phyloP scores from a whole-genome alignment of 257 asterid species.

The Nicotiana undulata region DNA sequence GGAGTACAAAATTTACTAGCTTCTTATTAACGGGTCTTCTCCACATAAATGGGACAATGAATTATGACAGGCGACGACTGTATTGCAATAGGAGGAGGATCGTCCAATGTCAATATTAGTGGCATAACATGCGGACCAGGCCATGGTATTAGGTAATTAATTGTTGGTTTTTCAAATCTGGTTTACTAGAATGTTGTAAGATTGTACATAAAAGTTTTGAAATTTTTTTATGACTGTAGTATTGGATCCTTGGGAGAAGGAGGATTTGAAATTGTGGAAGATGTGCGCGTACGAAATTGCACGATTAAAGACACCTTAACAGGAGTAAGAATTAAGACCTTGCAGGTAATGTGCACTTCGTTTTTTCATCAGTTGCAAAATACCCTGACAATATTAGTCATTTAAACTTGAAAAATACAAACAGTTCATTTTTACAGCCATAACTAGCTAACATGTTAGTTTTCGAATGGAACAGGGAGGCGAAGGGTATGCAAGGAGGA shows the following conservation, averaged over 20 bases:
- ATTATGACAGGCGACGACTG: constrained; percentile 52
- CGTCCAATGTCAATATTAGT: constrained; percentile 31
- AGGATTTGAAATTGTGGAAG: constrained; percentile 49
- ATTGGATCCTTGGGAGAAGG: constrained; percentile 59
- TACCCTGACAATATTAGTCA: neutral
- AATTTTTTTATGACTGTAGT: constrained; percentile 14
- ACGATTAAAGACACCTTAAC: constrained; percentile 42
- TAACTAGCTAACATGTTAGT: neutral
- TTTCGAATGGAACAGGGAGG: constrained; percentile 41
- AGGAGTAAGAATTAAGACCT: constrained; percentile 57
- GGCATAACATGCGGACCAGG: constrained; percentile 67
- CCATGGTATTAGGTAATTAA: constrained; percentile 56
- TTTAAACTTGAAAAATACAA: neutral
- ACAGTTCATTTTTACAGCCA: neutral
- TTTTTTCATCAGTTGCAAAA: neutral
- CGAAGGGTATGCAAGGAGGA: constrained; percentile 49
- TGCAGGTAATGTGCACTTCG: constrained; percentile 29
- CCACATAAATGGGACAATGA: neutral
- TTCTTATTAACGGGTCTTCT: neutral
- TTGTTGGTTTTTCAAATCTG: neutral
- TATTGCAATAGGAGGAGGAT: constrained; percentile 55
- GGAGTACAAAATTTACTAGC: neutral
- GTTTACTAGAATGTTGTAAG: neutral
- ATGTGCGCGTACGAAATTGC: constrained; percentile 45
- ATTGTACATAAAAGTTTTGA: neutral